These are phyloP conservation scores for Suillus hirtellus DNA, from an alignment of 768 basidiomycete genomes.

Conservation along the genomic window DNA sequence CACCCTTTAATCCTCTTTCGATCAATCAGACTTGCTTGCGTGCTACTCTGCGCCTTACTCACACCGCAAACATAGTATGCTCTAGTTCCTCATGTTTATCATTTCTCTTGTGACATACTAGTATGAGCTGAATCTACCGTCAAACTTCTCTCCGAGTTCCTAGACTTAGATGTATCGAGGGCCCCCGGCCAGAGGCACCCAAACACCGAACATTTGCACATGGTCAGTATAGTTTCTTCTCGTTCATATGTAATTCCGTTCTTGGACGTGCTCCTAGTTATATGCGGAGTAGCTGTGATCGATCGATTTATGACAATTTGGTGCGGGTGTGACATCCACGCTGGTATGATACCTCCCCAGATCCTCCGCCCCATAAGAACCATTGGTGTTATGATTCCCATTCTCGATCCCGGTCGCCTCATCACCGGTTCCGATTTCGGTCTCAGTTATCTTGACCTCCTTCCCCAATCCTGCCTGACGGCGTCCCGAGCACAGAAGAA, in stretches of 20 bases:
- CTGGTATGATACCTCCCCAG: slow-evolving; percentile 57
- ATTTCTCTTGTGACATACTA: slow-evolving; percentile 80
- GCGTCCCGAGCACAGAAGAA: slow-evolving; percentile 14
- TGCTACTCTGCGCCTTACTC: slow-evolving; percentile 13
- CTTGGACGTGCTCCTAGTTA: too few relatives aligned
- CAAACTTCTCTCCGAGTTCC: slow-evolving; percentile 81
- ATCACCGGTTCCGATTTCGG: slow-evolving; percentile 24
- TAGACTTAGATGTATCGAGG: slow-evolving; percentile 73
- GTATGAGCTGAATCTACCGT: slow-evolving; percentile 90
- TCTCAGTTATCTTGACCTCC: slow-evolving; percentile 17
- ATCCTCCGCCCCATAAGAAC: slow-evolving; percentile 35
- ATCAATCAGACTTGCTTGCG: neutral
- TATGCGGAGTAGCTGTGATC: too few relatives aligned
- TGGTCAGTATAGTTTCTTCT: slow-evolving; percentile 46
- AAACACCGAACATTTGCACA: slow-evolving; percentile 92
- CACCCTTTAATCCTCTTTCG: too few relatives aligned
- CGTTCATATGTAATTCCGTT: too few relatives aligned
- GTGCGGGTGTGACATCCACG: too few relatives aligned
- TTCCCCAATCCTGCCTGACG: neutral
- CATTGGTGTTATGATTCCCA: slow-evolving; percentile 33
- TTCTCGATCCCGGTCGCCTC: slow-evolving; percentile 22
- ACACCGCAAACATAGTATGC: slow-evolving; percentile 18
- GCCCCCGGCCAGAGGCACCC: slow-evolving; percentile 44
- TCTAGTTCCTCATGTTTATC: slow-evolving; percentile 87
- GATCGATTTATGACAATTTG: too few relatives aligned